Base-by-base conservation (phyloP, 257 asterid species). In the Haberlea rhodopensis region DNA sequence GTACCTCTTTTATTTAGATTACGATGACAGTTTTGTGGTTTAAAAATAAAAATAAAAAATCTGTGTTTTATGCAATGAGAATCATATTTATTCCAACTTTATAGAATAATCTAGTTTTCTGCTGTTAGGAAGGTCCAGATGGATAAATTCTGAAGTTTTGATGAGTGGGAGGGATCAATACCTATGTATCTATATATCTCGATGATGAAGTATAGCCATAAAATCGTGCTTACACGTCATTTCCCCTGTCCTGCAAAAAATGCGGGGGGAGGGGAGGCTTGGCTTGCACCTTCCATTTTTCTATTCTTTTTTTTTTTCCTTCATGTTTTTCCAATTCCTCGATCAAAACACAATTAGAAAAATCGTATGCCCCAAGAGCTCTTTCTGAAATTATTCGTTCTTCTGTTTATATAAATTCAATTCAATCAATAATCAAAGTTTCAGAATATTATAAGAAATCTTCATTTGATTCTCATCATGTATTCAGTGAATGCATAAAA, bases 401-500 rank as follows among this genome's bases (percentile, higher is more conserved):
- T n/a, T n/a, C 71, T 63, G 64, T 34, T 66, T n/a, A n/a, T 10
- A 24, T 6, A 26, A 62, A 62, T 27, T 37, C 21, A 25, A 8
- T 18, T 29, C 21, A 5, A 48, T 68, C 28, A 20, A 26, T 26
- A 74, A 62, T 57, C 71, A 56, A 26, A 26, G 32, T 64, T 63
- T 27, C 71, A 48, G 37, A 55, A 55, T 46, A 15, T 61, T 4
- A 6, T 18, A 13, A 40, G 60, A 27, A 60, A 21, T 16, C 9
- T 62, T 9, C 63, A 6, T 49, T 40, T 49, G 21, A 29, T 31
- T 55, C 57, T 62, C 22, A 31, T 15, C n/a, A n/a, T n/a, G n/a
- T 56, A 37, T 37, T 11, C 46, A 37, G n/a, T 37, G 46, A 37
- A 37, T 11, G 5, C 32, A 59, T 51, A 43, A n/a, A n/a, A n/a